Evolutionary conservation across 306 rosid species (phyloP).

Genomic region (Cajanus cajan): DNA sequence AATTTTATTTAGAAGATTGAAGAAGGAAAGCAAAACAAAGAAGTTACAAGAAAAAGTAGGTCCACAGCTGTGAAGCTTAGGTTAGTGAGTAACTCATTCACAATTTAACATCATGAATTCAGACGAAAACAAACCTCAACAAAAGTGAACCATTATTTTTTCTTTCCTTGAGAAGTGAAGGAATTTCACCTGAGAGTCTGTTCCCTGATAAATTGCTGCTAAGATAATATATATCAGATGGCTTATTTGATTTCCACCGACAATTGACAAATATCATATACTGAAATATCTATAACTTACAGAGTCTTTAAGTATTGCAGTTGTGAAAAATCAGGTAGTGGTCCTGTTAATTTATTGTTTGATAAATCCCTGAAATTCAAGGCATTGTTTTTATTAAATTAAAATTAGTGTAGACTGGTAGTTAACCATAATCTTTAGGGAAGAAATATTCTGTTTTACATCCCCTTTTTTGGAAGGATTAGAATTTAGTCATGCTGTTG

Average conservation of each 20-base stretch:
- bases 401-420: not conserved
- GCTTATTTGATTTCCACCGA: not conserved
- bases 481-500: not conserved
- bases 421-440: not conserved
- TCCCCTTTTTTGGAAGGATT: not conserved
- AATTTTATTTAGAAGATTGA: not conserved
- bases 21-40: conserved; percentile 5
- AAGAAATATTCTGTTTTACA: not conserved
- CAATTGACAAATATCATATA: not conserved
- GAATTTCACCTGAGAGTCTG: conserved; percentile 45
- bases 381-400: not conserved
- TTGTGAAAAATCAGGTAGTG: conserved; percentile 37
- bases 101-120: not conserved
- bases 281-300: conserved; percentile 38
- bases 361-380: conserved; percentile 51
- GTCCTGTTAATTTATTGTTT: conserved; percentile 47
- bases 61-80: not conserved
- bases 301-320: conserved; percentile 38
- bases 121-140: conserved; percentile 39
- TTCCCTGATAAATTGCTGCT: conserved; percentile 44
- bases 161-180: conserved; percentile 37
- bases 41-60: not conserved
- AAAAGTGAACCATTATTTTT: conserved; percentile 33
- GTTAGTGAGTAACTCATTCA: not conserved
- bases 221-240: not conserved